A percentile compares a stretch with the other conserved stretches of the same genome.
These are phyloP conservation scores for Helichrysum umbraculigerum DNA, from an alignment of 129 eudicot genomes.

Conservation along the genomic window DNA sequence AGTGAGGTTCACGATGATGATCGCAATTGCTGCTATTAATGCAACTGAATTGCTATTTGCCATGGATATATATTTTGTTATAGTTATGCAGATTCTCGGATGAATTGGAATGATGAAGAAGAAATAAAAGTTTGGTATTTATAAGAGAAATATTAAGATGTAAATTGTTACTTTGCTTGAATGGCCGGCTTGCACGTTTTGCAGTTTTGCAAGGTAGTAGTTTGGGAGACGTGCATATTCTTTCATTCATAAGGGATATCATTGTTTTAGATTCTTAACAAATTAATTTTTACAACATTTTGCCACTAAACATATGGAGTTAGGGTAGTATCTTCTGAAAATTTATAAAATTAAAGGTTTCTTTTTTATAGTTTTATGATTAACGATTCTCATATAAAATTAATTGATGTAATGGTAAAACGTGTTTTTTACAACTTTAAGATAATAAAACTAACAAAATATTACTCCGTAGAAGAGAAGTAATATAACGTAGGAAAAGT, in stretches of 20 bases:
- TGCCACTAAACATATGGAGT: too few species aligned
- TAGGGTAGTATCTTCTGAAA: too few species aligned
- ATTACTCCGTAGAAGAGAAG: too few species aligned
- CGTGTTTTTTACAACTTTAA: too few species aligned
- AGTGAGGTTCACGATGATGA: conserved; percentile 35
- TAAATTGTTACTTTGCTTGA: neutral
- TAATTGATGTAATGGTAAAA: too few species aligned
- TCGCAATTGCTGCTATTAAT: conserved; percentile 13
- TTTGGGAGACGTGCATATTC: conserved; percentile 12
- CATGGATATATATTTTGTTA: neutral
- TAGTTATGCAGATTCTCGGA: conserved; percentile 3
- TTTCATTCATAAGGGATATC: neutral
- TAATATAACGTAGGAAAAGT: too few species aligned
- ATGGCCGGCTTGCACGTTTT: conserved; percentile 27
- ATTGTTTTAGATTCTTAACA: neutral
- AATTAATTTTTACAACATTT: too few species aligned
- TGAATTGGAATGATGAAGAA: conserved; percentile 19
- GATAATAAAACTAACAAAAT: too few species aligned
- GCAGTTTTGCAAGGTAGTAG: neutral
- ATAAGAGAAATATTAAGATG: conserved; percentile 6
- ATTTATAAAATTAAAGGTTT: too few species aligned
- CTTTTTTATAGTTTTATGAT: too few species aligned
- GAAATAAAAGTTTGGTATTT: conserved; percentile 7
- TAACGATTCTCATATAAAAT: too few species aligned
- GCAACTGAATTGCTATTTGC: conserved; percentile 9